phyloP scores from a whole-genome alignment of 2,329 filamentous ascomycete species.

The Laburnicola sp. region DNA sequence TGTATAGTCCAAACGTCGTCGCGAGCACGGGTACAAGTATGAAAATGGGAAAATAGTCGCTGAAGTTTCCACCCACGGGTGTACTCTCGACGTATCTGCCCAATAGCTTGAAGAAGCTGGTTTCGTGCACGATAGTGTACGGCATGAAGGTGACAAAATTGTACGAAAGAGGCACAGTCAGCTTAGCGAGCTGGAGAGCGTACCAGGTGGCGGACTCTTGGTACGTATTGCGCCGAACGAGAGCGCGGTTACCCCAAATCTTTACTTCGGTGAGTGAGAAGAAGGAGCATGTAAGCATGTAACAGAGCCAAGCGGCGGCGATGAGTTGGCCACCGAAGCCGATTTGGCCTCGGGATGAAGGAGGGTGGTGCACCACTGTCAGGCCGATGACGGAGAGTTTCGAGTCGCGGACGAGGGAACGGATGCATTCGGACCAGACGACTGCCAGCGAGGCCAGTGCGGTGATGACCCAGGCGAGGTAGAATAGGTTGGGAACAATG shows the following conservation, averaged over 20 bases:
- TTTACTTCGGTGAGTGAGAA: constrained; percentile 89
- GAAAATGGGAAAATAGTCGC: constrained; percentile 84
- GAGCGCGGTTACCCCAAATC: constrained; percentile 93
- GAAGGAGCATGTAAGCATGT: constrained; percentile 92
- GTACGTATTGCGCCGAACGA: constrained; percentile 89
- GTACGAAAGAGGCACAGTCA: constrained; percentile 90
- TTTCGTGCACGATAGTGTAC: constrained; percentile 69
- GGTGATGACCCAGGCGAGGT: constrained; percentile 68
- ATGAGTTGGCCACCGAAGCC: constrained; percentile 85
- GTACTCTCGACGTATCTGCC: constrained; percentile 83
- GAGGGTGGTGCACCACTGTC: constrained; percentile 74
- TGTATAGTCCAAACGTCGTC: constrained; percentile 87
- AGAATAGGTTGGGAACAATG: constrained; percentile 68
- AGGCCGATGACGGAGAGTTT: constrained; percentile 71
- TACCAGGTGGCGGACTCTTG: constrained; percentile 97
- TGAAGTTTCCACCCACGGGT: constrained; percentile 78
- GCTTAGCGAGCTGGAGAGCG: constrained; percentile 84
- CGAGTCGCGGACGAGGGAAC: constrained; percentile 65
- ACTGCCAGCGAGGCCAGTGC: constrained; percentile 77
- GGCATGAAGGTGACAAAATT: constrained; percentile 94
- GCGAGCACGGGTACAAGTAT: constrained; percentile 84
- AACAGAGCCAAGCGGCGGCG: constrained; percentile 85
- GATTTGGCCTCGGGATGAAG: constrained; percentile 71
- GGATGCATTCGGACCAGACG: constrained; percentile 92
- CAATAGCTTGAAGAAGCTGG: constrained; percentile 85